Conservation (phyloP, 768 basidiomycete genomes). For the Kwoniella shandongensis region DNA sequence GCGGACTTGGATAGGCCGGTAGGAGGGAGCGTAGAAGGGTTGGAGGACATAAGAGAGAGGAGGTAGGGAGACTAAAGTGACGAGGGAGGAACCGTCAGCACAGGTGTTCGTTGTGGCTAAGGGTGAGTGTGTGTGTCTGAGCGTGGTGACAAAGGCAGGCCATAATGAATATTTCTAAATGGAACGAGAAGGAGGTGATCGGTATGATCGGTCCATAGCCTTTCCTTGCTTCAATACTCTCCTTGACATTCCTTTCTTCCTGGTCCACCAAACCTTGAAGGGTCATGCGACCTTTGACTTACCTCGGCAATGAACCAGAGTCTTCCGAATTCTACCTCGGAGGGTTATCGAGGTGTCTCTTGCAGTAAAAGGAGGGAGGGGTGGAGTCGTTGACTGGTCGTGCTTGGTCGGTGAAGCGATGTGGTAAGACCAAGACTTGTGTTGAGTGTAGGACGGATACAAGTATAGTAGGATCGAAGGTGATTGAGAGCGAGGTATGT, state of each 20-base stretch:
- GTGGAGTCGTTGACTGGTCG: neutral
- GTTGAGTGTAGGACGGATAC: too few species aligned
- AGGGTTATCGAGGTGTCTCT: conserved; percentile 6
- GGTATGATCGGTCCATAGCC: neutral
- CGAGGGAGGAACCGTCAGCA: neutral
- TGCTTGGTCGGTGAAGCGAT: neutral
- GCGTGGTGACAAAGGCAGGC: too few species aligned
- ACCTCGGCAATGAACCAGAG: conserved; percentile 22
- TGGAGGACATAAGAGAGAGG: conserved; percentile 37
- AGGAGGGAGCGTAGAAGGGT: conserved; percentile 24
- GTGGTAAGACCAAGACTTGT: too few species aligned
- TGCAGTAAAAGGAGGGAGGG: neutral
- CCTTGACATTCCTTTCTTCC: too few species aligned
- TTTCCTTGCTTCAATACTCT: too few species aligned
- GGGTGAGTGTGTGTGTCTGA: too few species aligned
- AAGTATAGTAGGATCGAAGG: too few species aligned
- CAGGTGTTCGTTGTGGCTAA: neutral
- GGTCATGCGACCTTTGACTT: neutral
- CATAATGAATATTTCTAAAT: too few species aligned
- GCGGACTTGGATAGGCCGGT: conserved; percentile 44
- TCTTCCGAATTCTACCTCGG: conserved; percentile 22
- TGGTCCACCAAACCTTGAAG: too few species aligned
- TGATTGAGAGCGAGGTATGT: too few species aligned
- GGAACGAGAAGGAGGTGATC: too few species aligned
- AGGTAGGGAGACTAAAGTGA: neutral